Evolutionary conservation across 2,329 filamentous ascomycete genomes (phyloP).

Genomic region (Cyphellophora attinorum): DNA sequence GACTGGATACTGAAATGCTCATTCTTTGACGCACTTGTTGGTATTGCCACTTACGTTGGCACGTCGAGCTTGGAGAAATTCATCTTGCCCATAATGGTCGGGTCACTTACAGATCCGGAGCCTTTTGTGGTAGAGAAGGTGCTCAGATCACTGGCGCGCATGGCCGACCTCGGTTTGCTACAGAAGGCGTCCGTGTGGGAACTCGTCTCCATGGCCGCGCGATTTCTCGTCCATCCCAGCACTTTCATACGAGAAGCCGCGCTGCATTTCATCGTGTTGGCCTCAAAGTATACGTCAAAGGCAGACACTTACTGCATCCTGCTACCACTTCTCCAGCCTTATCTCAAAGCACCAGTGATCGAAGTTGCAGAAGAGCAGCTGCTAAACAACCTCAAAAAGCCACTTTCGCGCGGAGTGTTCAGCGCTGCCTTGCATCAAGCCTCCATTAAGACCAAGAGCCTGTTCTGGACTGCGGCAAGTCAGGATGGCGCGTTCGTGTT

Average conservation of each 20-base stretch:
- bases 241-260: slow-evolving; percentile 90
- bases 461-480: slow-evolving; percentile 77
- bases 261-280: slow-evolving; percentile 69
- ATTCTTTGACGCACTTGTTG: slow-evolving; percentile 91
- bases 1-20: slow-evolving; percentile 96
- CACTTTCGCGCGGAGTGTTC: slow-evolving; percentile 68
- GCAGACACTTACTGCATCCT: slow-evolving; percentile 80
- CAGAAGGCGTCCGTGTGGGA: slow-evolving; percentile 81
- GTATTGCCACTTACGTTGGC: slow-evolving; percentile 82
- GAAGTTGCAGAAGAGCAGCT: slow-evolving; percentile 63
- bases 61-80: slow-evolving; percentile 87
- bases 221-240: slow-evolving; percentile 90
- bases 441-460: slow-evolving; percentile 63
- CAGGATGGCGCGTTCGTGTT: slow-evolving; percentile 62
- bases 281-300: slow-evolving; percentile 63
- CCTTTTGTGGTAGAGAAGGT: slow-evolving; percentile 91
- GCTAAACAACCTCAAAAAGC: slow-evolving; percentile 73
- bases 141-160: slow-evolving; percentile 74
- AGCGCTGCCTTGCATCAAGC: slow-evolving; percentile 86
- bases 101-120: slow-evolving; percentile 84
- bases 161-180: slow-evolving; percentile 79
- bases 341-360: slow-evolving; percentile 63
- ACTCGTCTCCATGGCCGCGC: slow-evolving; percentile 68
- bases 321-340: slow-evolving; percentile 69
- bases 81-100: slow-evolving; percentile 89